Evolutionary conservation across 495 filamentous ascomycete species (phyloP).

Genomic region (Daldinia caldariorum): DNA sequence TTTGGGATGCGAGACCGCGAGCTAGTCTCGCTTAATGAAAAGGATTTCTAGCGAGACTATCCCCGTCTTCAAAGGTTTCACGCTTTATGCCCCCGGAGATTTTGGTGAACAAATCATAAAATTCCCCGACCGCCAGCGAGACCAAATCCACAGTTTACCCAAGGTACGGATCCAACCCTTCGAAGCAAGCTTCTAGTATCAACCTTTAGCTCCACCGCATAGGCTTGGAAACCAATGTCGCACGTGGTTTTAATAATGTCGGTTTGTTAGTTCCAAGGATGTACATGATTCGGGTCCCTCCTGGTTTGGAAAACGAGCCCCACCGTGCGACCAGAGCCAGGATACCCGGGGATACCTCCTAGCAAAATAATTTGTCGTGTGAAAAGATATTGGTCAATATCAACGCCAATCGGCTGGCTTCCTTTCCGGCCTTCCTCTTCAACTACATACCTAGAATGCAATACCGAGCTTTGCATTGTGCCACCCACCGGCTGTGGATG

Average conservation of each 20-base stretch:
- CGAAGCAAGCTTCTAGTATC: slow-evolving; percentile 36
- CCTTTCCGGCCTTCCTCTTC: slow-evolving; percentile 31
- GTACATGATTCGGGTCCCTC: slow-evolving; percentile 24
- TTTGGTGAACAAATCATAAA: slow-evolving; percentile 35
- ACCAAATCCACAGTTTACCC: slow-evolving; percentile 9
- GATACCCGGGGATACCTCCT: slow-evolving; percentile 42
- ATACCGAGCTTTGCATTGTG: slow-evolving; percentile 10
- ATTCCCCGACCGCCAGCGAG: slow-evolving; percentile 23
- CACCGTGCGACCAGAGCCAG: slow-evolving; percentile 33
- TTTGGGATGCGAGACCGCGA: slow-evolving; percentile 35
- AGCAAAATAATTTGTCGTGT: slow-evolving; percentile 26
- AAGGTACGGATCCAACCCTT: slow-evolving; percentile 25
- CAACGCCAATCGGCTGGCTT: slow-evolving; percentile 43
- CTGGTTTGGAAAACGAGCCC: slow-evolving; percentile 23
- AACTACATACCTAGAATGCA: neutral
- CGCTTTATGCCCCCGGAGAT: slow-evolving; percentile 33
- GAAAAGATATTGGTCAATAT: slow-evolving; percentile 21
- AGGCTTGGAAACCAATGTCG: slow-evolving; percentile 12
- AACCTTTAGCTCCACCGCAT: slow-evolving; percentile 18
- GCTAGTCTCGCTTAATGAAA: slow-evolving; percentile 34
- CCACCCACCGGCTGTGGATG: slow-evolving; percentile 7
- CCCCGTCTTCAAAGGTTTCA: slow-evolving; percentile 33
- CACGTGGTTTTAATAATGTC: slow-evolving; percentile 34
- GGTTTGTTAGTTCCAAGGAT: slow-evolving; percentile 22
- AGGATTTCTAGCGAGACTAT: slow-evolving; percentile 30